Evolutionary conservation across 2,329 filamentous ascomycete genomes (phyloP).

Genomic region (Fusarium austroafricanum): DNA sequence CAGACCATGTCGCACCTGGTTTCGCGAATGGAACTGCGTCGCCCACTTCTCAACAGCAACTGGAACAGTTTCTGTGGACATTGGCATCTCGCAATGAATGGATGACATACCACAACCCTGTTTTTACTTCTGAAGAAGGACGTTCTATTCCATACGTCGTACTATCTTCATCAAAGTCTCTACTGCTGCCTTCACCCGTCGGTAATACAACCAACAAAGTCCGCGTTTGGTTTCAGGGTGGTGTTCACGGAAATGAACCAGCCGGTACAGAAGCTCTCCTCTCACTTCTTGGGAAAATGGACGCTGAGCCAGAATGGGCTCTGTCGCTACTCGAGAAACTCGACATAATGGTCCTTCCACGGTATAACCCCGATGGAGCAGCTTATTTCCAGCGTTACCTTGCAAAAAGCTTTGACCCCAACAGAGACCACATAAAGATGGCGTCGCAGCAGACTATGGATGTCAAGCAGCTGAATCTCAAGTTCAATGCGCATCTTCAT

Average conservation of each 20-base stretch:
- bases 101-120: conserved; percentile 31
- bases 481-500: conserved; percentile 47
- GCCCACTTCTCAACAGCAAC: conserved; percentile 10
- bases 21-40: conserved; percentile 30
- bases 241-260: conserved; percentile 50
- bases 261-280: conserved; percentile 48
- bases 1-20: not conserved
- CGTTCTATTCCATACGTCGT: conserved; percentile 33
- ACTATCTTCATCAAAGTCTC: not conserved
- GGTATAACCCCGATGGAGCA: conserved; percentile 51
- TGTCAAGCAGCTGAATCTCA: conserved; percentile 46
- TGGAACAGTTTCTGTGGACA: conserved; percentile 17
- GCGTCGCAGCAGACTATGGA: conserved; percentile 48
- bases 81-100: conserved; percentile 17
- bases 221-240: conserved; percentile 49
- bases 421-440: conserved; percentile 50
- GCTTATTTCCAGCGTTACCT: conserved; percentile 49
- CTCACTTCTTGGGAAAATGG: conserved; percentile 47
- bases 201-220: conserved; percentile 40
- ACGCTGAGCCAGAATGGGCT: conserved; percentile 47
- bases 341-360: conserved; percentile 48
- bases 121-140: conserved; percentile 30
- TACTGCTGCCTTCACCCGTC: not conserved
- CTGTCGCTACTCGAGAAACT: conserved; percentile 43
- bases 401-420: conserved; percentile 48